These are phyloP conservation scores for Leccinum laetum DNA, from an alignment of 1,284 basidiomycete genomes.

Conservation along the genomic window DNA sequence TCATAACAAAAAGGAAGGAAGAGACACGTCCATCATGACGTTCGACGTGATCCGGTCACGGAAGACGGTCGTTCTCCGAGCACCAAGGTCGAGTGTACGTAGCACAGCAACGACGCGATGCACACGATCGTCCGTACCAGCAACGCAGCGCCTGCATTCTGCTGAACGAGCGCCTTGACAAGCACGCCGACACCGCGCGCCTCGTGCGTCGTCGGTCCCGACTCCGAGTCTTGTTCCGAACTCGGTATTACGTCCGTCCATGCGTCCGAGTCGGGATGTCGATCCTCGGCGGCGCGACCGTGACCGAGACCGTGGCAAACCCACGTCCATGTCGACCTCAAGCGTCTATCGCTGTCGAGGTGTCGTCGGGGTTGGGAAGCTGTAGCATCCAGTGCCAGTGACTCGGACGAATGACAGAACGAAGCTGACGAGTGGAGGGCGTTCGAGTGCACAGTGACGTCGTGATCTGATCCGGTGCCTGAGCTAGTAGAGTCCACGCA, in stretches of 20 bases:
- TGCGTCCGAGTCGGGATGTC: neutral
- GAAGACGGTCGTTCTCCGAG: neutral
- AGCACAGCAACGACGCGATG: constrained; percentile 3
- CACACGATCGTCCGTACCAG: constrained; percentile 9
- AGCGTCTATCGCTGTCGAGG: neutral
- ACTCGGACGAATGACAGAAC: neutral
- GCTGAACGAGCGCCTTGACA: constrained; percentile 21
- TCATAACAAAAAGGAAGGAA: neutral
- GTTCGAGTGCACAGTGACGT: neutral
- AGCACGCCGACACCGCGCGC: constrained; percentile 16
- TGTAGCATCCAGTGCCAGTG: neutral
- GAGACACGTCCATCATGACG: neutral
- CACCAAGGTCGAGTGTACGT: constrained; percentile 9
- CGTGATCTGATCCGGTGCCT: neutral
- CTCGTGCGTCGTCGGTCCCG: constrained; percentile 7
- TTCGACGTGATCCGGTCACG: neutral
- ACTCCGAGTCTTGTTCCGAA: neutral
- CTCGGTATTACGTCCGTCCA: neutral
- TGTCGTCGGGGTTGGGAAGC: neutral
- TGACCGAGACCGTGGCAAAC: neutral
- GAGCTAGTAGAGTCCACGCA: neutral
- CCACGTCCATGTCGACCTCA: neutral
- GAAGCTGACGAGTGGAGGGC: neutral
- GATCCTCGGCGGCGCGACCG: neutral
- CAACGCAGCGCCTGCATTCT: constrained; percentile 10